Percentiles rank a stretch among this genome's conserved stretches.
phyloP scores from a whole-genome alignment of 768 basidiomycete species.

The Mycena belliarum region DNA sequence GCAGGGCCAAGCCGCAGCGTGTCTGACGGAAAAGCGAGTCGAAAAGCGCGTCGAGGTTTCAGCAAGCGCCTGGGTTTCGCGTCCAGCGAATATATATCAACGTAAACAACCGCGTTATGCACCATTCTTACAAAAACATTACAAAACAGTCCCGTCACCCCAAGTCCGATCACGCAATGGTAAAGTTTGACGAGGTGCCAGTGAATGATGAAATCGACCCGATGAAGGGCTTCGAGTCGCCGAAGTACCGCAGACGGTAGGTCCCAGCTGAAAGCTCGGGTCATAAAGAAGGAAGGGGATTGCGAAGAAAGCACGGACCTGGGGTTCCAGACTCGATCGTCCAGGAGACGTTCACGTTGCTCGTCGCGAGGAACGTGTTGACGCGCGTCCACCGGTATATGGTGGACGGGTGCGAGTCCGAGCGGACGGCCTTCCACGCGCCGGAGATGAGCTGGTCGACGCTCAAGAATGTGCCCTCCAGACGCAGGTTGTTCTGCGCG shows the following conservation, averaged over 20 bases:
- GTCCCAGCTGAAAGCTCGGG: slow-evolving; percentile 51
- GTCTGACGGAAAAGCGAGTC: too few species aligned
- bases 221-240: slow-evolving; percentile 71
- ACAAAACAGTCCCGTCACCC: neutral
- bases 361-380: slow-evolving; percentile 58
- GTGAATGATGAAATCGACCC: slow-evolving; percentile 66
- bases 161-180: slow-evolving; percentile 41
- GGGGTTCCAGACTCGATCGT: slow-evolving; percentile 63
- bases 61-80: too few species aligned
- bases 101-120: neutral
- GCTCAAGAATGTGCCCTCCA: slow-evolving; percentile 72
- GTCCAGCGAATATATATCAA: too few species aligned
- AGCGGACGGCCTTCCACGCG: slow-evolving; percentile 58
- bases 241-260: slow-evolving; percentile 72
- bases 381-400: slow-evolving; percentile 64
- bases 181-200: slow-evolving; percentile 64
- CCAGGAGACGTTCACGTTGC: slow-evolving; percentile 70
- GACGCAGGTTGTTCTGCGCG: slow-evolving; percentile 69
- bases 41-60: too few species aligned
- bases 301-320: slow-evolving; percentile 36
- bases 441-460: slow-evolving; percentile 55
- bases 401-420: slow-evolving; percentile 82
- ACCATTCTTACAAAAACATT: neutral
- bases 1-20: too few species aligned
- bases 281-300: neutral